Conservation (phyloP, 352 stramenopile species). For the Globisporangium sylvaticum region DNA sequence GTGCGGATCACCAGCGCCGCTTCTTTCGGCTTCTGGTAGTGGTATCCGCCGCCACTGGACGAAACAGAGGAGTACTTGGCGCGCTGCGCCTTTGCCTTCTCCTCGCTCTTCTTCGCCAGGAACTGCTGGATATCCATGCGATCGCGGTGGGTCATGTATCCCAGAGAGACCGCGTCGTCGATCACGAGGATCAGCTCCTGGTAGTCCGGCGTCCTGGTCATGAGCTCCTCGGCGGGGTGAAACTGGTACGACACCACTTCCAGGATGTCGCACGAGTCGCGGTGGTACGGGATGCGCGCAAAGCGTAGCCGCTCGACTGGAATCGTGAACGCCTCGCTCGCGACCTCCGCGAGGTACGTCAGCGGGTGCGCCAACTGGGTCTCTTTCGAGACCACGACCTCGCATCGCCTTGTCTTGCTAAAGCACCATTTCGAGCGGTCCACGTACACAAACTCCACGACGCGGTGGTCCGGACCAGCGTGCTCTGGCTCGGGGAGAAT, state of each 20-base stretch:
- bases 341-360: slow-evolving; percentile 39
- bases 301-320: slow-evolving; percentile 49
- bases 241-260: slow-evolving; percentile 65
- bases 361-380: slow-evolving; percentile 23
- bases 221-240: slow-evolving; percentile 18
- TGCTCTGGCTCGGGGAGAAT: slow-evolving; percentile 56
- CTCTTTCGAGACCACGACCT: slow-evolving; percentile 46
- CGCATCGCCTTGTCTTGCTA: slow-evolving; percentile 41
- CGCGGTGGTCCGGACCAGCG: slow-evolving; percentile 38
- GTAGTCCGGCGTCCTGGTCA: slow-evolving; percentile 37
- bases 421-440: slow-evolving; percentile 67
- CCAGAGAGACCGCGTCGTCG: slow-evolving; percentile 37
- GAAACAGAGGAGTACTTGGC: slow-evolving; percentile 43
- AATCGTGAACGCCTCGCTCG: slow-evolving; percentile 41
- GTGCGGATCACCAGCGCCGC: slow-evolving; percentile 75
- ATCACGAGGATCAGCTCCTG: slow-evolving; percentile 67
- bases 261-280: slow-evolving; percentile 67
- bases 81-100: slow-evolving; percentile 39
- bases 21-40: slow-evolving; percentile 75
- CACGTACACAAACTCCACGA: slow-evolving; percentile 68
- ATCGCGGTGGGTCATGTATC: slow-evolving; percentile 40
- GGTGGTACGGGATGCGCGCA: slow-evolving; percentile 54
- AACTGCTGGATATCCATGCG: slow-evolving; percentile 53
- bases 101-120: slow-evolving; percentile 54
- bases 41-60: slow-evolving; percentile 26